Conservation (phyloP, 805 yeast species). For the Tanozyma kutaoensis region DNA sequence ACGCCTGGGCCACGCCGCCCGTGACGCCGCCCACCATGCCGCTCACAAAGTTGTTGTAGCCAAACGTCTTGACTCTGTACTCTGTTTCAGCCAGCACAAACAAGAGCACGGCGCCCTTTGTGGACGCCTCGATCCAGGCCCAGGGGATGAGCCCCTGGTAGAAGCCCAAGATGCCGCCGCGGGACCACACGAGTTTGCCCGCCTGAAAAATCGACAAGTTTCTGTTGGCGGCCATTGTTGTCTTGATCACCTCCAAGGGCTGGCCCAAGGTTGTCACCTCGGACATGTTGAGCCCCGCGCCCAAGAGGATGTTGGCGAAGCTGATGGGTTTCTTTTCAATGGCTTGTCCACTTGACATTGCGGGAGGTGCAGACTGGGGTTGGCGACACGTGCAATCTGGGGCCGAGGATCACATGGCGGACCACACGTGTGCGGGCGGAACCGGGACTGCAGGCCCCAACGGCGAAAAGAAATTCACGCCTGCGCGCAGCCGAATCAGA, state of each 20-base stretch:
- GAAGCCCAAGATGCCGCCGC: slow-evolving; percentile 89
- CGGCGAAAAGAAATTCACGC: too few relatives aligned
- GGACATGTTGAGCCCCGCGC: slow-evolving; percentile 85
- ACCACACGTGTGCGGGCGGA: too few relatives aligned
- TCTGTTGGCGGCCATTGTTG: slow-evolving; percentile 98
- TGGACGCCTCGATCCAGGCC: slow-evolving; percentile 99
- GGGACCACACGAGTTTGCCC: slow-evolving; percentile 66
- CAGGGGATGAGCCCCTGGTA: slow-evolving; percentile 97
- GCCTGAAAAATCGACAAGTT: slow-evolving; percentile 54
- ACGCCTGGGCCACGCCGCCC: slow-evolving; percentile 96
- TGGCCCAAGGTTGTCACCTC: slow-evolving; percentile 86
- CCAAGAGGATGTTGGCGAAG: slow-evolving; percentile 80
- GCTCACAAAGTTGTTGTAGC: slow-evolving; percentile 54
- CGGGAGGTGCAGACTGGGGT: too few relatives aligned
- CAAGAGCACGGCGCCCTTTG: slow-evolving; percentile 91
- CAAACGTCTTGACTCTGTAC: slow-evolving; percentile 52
- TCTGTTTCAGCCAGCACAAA: slow-evolving; percentile 92
- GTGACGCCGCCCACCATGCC: slow-evolving; percentile 94
- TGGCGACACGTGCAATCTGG: too few relatives aligned
- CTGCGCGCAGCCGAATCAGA: too few relatives aligned
- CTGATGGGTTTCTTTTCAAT: slow-evolving; percentile 76
- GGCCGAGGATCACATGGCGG: too few relatives aligned
- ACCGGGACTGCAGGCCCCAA: too few relatives aligned
- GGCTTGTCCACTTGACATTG: too few relatives aligned
- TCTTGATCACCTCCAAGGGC: slow-evolving; percentile 90